A percentile compares a stretch with the other conserved stretches of the same genome.
These are phyloP conservation scores for Ascoidea rubescens DNA, from an alignment of 805 yeast genomes.

Conservation along the genomic window DNA sequence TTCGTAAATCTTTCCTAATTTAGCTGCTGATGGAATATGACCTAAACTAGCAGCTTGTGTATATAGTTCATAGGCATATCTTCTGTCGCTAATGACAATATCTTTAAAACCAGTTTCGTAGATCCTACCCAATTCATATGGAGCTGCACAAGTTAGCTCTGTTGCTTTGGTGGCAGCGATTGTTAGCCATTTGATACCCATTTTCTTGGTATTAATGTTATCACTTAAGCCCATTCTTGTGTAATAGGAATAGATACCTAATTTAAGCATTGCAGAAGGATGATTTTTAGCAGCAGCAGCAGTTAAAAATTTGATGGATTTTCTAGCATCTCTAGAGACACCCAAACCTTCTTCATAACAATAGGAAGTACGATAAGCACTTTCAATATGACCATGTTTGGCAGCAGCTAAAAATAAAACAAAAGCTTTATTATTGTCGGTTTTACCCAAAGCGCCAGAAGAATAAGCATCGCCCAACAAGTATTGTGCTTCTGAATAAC, in stretches of 20 bases:
- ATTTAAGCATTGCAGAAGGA: conserved; percentile 92
- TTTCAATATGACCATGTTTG: conserved; percentile 83
- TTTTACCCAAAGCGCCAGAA: conserved; percentile 71
- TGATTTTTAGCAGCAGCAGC: conserved; percentile 86
- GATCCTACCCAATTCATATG: conserved; percentile 80
- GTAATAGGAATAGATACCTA: conserved; percentile 78
- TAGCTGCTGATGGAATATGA: conserved; percentile 64
- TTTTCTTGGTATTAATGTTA: conserved; percentile 56
- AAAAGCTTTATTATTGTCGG: conserved; percentile 68
- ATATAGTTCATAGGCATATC: conserved; percentile 75
- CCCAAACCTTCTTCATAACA: conserved; percentile 95
- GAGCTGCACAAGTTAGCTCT: conserved; percentile 83
- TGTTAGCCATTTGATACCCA: conserved; percentile 86
- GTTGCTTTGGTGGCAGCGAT: conserved; percentile 78
- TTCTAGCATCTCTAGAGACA: conserved; percentile 74
- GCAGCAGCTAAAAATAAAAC: conserved; percentile 76
- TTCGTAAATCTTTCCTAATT: conserved; percentile 77
- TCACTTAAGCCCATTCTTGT: conserved; percentile 67
- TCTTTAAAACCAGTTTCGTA: conserved; percentile 77
- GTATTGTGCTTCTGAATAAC: conserved; percentile 84
- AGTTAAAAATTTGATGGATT: conserved; percentile 69
- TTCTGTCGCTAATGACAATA: conserved; percentile 68
- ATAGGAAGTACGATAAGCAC: conserved; percentile 81
- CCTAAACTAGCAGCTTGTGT: conserved; percentile 84
- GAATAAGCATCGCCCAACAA: conserved; percentile 81